These are phyloP conservation scores for Buddleja alternifolia DNA, from an alignment of 257 asterid genomes.

Conservation along the genomic window DNA sequence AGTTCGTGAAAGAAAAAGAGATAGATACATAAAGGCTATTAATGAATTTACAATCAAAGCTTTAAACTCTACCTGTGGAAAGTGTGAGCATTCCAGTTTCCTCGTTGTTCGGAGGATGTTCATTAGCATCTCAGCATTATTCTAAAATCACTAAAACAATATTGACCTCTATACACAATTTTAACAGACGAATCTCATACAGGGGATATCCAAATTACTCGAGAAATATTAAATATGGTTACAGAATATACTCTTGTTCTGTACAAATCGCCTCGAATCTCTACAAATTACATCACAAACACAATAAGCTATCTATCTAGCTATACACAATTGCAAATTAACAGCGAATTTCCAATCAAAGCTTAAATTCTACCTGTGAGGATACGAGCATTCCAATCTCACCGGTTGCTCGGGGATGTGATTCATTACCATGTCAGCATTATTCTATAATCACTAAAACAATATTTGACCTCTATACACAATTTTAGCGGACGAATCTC, in stretches of 20 bases:
- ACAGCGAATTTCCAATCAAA: constrained; percentile 28
- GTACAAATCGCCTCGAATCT: background rate
- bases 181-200: background rate
- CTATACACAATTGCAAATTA: constrained; percentile 9
- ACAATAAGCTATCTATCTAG: constrained; percentile 18
- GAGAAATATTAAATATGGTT: background rate
- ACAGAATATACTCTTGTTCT: background rate
- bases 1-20: no score
- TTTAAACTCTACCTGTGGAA: constrained; percentile 55
- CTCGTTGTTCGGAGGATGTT: constrained; percentile 26
- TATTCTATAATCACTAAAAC: constrained; percentile 16
- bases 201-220: background rate
- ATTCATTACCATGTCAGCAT: constrained; percentile 32
- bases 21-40: no score
- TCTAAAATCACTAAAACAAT: constrained; percentile 13
- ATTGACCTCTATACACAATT: background rate
- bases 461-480: background rate
- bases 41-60: constrained; percentile 35
- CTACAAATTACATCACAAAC: constrained; percentile 23
- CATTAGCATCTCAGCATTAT: constrained; percentile 33
- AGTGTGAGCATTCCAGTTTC: constrained; percentile 44
- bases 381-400: constrained; percentile 44
- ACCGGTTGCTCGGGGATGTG: constrained; percentile 27
- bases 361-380: constrained; percentile 55
- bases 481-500: background rate